Conservation (phyloP, 768 basidiomycete species). For the Lactarius sp. region DNA sequence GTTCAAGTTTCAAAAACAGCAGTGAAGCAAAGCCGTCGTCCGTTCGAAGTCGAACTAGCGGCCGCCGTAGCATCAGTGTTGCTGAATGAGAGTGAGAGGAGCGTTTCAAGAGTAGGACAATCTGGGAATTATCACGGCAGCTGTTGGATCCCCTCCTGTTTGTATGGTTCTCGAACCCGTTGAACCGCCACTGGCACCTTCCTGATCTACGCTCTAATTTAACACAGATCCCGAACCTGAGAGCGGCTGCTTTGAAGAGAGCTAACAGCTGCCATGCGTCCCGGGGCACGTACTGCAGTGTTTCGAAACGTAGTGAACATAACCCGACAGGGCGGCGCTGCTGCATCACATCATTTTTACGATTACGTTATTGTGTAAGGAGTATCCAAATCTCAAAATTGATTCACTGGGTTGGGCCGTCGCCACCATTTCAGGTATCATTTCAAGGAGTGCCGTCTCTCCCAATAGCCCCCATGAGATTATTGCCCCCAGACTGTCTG, state of each 20-base stretch:
- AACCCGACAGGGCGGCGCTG: constrained; percentile 1
- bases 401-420: not conserved
- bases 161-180: constrained; percentile 6
- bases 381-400: not conserved
- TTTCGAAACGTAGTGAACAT: not conserved
- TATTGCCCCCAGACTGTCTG: not conserved
- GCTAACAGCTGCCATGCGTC: constrained; percentile 4
- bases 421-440: no score
- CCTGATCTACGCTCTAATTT: not conserved
- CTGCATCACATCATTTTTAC: not conserved
- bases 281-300: constrained; percentile 7
- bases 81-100: not conserved
- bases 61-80: not conserved
- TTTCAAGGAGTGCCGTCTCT: not conserved
- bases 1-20: not conserved
- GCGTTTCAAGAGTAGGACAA: not conserved
- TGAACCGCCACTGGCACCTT: constrained; percentile 15
- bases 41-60: not conserved
- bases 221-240: not conserved
- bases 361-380: not conserved
- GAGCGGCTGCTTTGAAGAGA: not conserved
- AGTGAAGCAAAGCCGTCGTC: not conserved
- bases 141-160: not conserved
- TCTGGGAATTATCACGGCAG: not conserved
- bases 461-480: not conserved